phyloP scores from a whole-genome alignment of 805 yeast species.

The Ogataea polymorpha region DNA sequence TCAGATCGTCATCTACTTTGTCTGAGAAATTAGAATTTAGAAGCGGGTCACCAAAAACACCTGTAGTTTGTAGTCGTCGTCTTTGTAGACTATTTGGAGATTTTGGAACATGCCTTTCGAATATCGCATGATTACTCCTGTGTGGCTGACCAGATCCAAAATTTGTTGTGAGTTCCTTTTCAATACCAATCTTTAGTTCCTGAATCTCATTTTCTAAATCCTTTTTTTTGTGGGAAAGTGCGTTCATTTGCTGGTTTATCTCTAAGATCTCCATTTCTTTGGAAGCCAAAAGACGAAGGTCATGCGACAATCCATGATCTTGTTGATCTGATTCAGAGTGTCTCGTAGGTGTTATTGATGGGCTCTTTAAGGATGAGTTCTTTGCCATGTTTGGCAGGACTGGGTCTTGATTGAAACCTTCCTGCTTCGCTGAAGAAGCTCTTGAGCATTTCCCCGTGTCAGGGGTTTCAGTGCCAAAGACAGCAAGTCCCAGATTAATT shows the following conservation, averaged over 20 bases:
- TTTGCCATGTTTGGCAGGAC: neutral
- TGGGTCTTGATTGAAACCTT: neutral
- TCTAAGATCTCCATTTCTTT: conserved; percentile 70
- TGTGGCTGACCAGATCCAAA: conserved; percentile 21
- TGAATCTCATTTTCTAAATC: conserved; percentile 48
- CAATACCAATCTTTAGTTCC: conserved; percentile 45
- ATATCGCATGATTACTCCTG: conserved; percentile 1
- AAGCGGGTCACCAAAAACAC: conserved; percentile 22
- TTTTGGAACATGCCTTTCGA: conserved; percentile 18
- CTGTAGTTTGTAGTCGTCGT: conserved; percentile 11
- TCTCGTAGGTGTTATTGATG: neutral
- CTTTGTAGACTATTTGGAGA: conserved; percentile 22
- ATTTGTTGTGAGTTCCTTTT: conserved; percentile 43
- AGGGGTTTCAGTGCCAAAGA: conserved; percentile 21
- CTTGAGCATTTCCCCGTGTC: neutral
- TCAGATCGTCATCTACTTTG: neutral
- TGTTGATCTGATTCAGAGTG: neutral
- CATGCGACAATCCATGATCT: conserved; percentile 40
- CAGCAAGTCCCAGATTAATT: conserved; percentile 31
- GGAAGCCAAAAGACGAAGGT: conserved; percentile 58
- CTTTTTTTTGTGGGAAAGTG: conserved; percentile 38
- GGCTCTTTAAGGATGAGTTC: neutral
- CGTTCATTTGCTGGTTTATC: conserved; percentile 52
- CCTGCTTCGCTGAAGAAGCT: neutral
- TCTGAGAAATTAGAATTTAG: conserved; percentile 6